These are phyloP conservation scores for Adansonia digitata DNA, from an alignment of 345 rosid species.

Conservation along the genomic window DNA sequence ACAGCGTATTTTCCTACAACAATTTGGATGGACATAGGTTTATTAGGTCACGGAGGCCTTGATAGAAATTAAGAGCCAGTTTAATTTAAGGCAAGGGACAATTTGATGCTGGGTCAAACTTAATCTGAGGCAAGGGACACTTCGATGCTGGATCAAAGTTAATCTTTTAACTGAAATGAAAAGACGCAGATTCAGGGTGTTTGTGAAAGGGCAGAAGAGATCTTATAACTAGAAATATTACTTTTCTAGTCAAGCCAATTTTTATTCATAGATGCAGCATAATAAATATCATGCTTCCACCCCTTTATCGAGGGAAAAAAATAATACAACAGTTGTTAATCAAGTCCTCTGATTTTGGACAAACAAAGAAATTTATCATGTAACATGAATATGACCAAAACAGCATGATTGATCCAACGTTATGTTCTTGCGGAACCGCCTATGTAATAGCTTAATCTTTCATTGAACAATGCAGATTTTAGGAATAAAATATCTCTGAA, in stretches of 20 bases:
- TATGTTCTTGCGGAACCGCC: not conserved
- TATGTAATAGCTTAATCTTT: not conserved
- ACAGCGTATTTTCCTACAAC: not conserved
- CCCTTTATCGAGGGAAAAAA: not conserved
- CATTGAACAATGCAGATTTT: not conserved
- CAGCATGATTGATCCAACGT: not conserved
- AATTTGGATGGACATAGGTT: too few relatives aligned
- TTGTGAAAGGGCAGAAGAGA: not conserved
- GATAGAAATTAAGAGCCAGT: not conserved
- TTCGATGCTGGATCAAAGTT: not conserved
- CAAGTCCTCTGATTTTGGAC: not conserved
- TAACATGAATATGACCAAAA: not conserved
- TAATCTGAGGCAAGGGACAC: not conserved
- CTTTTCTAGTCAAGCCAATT: not conserved
- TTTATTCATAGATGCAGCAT: not conserved
- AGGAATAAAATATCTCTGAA: not conserved
- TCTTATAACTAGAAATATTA: not conserved
- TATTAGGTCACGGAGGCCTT: not conserved
- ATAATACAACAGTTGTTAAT: not conserved
- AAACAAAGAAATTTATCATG: not conserved
- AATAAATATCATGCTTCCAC: not conserved
- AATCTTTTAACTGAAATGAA: not conserved
- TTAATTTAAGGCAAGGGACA: not conserved
- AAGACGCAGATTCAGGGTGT: not conserved
- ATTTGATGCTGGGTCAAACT: not conserved